phyloP scores from a whole-genome alignment of 345 rosid genomes.

The Rhodomyrtus tomentosa region DNA sequence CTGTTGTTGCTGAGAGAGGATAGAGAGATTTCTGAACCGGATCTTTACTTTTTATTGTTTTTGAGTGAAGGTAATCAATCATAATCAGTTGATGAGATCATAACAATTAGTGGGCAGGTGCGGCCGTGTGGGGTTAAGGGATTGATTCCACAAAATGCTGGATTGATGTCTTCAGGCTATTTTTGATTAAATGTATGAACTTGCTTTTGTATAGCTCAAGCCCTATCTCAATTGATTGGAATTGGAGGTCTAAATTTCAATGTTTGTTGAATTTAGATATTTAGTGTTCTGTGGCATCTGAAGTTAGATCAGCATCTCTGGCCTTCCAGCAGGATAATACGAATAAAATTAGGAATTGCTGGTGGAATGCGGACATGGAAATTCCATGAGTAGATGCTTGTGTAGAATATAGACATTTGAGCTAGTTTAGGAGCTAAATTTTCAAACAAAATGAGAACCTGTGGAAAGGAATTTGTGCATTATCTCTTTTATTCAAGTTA shows the following conservation, averaged over 20 bases:
- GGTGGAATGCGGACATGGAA: not conserved
- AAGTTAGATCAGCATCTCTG: not conserved
- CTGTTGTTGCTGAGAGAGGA: not conserved
- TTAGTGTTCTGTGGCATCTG: not conserved
- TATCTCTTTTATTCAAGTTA: not conserved
- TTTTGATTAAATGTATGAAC: not conserved
- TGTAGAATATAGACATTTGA: not conserved
- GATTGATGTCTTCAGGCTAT: not conserved
- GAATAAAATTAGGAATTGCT: not conserved
- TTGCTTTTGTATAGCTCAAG: not conserved
- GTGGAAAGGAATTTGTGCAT: not conserved
- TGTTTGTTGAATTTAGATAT: not conserved
- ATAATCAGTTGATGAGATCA: not conserved
- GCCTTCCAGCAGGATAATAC: not conserved
- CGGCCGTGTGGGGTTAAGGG: not conserved
- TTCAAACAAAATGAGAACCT: not conserved
- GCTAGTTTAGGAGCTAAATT: not conserved
- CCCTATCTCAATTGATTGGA: not conserved
- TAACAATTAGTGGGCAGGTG: not conserved
- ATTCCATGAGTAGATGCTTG: not conserved
- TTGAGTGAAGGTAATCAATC: not conserved
- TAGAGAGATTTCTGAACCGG: not conserved
- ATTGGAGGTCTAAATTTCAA: not conserved
- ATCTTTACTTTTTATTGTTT: not conserved
- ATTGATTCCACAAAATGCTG: not conserved